phyloP scores from a whole-genome alignment of 2,329 filamentous ascomycete genomes.

The Sporothrix mexicana region DNA sequence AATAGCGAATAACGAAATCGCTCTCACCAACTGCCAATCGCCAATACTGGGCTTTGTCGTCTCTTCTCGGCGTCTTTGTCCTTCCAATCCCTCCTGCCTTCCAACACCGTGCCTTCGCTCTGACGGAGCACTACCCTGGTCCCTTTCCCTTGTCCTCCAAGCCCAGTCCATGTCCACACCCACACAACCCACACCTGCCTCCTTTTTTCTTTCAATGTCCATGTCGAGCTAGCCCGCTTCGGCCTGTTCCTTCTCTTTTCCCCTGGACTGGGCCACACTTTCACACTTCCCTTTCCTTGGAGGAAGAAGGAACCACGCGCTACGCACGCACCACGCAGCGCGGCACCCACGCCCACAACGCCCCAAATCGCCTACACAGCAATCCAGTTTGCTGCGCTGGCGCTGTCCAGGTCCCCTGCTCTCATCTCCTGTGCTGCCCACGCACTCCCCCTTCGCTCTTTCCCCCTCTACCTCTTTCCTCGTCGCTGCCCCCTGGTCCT shows the following conservation, averaged over 20 bases:
- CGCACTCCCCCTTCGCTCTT: background rate
- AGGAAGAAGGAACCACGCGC: background rate
- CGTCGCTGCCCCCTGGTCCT: background rate
- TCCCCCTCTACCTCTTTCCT: background rate
- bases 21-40: background rate
- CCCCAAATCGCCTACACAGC: background rate
- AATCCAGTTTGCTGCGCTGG: constrained; percentile 10
- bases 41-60: background rate
- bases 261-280: background rate
- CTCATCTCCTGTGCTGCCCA: constrained; percentile 23
- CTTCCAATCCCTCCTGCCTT: background rate
- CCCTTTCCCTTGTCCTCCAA: constrained; percentile 24
- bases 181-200: constrained; percentile 26
- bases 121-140: constrained; percentile 17
- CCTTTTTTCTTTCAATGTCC: constrained; percentile 6
- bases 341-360: constrained; percentile 14
- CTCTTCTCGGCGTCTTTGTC: constrained; percentile 25
- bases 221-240: constrained; percentile 30
- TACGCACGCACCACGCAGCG: constrained; percentile 12
- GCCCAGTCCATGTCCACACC: constrained; percentile 22
- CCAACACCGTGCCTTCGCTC: constrained; percentile 20
- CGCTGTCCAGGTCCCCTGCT: constrained; percentile 22
- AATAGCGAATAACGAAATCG: background rate
- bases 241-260: constrained; percentile 6
- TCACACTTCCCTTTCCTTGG: background rate